Percentiles rank a stretch among this genome's conserved stretches.
These are phyloP conservation scores for Camptophora hylomeconis DNA, from an alignment of 2,329 filamentous ascomycete genomes.

Conservation along the genomic window DNA sequence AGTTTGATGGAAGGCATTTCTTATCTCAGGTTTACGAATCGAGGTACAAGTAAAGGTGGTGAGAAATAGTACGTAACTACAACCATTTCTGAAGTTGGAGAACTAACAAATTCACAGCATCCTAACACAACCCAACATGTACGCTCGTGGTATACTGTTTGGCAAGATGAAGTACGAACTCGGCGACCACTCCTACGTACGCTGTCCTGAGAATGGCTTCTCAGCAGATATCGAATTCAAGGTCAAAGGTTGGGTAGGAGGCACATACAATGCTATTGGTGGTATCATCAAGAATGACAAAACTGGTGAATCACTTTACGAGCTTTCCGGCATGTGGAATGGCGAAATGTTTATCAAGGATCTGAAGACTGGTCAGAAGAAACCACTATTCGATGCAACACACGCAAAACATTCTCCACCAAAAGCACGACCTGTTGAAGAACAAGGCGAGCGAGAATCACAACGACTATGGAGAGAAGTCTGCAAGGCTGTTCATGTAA, in stretches of 20 bases:
- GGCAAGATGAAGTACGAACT: conserved; percentile 99
- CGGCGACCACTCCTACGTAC: conserved; percentile 58
- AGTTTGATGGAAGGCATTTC: conserved; percentile 98
- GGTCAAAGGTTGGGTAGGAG: conserved; percentile 92
- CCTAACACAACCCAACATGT: conserved; percentile 97
- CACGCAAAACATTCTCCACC: conserved; percentile 66
- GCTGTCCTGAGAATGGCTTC: conserved; percentile 77
- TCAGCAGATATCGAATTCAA: conserved; percentile 94
- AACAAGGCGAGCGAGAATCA: conserved; percentile 84
- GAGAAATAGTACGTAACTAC: conserved; percentile 69
- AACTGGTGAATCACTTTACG: conserved; percentile 76
- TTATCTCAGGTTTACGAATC: conserved; percentile 68
- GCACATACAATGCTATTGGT: conserved; percentile 91
- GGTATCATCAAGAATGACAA: conserved; percentile 80
- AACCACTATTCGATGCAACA: conserved; percentile 77
- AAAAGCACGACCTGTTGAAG: conserved; percentile 59
- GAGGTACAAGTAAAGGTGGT: conserved; percentile 52
- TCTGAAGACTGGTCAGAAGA: conserved; percentile 76
- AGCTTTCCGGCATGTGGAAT: conserved; percentile 85
- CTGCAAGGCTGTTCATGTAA: conserved; percentile 64
- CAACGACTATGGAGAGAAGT: conserved; percentile 77
- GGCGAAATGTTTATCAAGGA: conserved; percentile 91
- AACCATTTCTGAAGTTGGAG: not conserved
- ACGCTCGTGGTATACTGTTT: conserved; percentile 89
- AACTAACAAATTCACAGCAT: conserved; percentile 42